phyloP scores from a whole-genome alignment of 192 early-diverging fungal species.

The Dissophora ornata region DNA sequence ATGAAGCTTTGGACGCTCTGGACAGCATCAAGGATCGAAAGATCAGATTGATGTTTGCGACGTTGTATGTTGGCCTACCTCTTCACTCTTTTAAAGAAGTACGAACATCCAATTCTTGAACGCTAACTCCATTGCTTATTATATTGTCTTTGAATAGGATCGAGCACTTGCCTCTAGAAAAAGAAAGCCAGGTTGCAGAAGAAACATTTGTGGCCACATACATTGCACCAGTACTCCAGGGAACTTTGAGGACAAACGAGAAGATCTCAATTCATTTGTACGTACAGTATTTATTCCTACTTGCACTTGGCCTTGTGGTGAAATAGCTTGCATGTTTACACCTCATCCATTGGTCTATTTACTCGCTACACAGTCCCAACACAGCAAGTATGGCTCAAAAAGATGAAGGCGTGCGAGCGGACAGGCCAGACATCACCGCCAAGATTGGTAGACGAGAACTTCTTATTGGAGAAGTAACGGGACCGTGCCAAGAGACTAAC shows the following conservation, averaged over 20 bases:
- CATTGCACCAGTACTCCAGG: slow-evolving; percentile 7
- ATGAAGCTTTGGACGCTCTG: background rate
- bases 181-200: slow-evolving; percentile 2
- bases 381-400: background rate
- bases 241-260: slow-evolving; percentile 11
- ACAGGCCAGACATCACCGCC: slow-evolving; percentile 13
- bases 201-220: slow-evolving; percentile 16
- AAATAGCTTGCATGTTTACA: slow-evolving; percentile 1
- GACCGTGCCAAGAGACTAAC: slow-evolving; percentile 13
- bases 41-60: background rate
- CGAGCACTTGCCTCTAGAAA: slow-evolving; percentile 16
- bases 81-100: background rate
- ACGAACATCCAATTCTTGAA: background rate
- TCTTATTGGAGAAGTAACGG: slow-evolving; percentile 19
- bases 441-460: slow-evolving; percentile 11
- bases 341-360: slow-evolving; percentile 3
- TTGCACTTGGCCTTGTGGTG: background rate
- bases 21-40: slow-evolving; percentile 4
- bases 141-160: slow-evolving; percentile 6
- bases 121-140: background rate
- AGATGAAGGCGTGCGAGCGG: slow-evolving; percentile 4
- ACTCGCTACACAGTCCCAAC: slow-evolving; percentile 23
- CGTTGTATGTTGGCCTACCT: background rate
- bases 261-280: slow-evolving; percentile 15
- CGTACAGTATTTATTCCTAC: background rate